Conservation (phyloP, 2,329 filamentous ascomycete species). For the Pyrenophora teres region DNA sequence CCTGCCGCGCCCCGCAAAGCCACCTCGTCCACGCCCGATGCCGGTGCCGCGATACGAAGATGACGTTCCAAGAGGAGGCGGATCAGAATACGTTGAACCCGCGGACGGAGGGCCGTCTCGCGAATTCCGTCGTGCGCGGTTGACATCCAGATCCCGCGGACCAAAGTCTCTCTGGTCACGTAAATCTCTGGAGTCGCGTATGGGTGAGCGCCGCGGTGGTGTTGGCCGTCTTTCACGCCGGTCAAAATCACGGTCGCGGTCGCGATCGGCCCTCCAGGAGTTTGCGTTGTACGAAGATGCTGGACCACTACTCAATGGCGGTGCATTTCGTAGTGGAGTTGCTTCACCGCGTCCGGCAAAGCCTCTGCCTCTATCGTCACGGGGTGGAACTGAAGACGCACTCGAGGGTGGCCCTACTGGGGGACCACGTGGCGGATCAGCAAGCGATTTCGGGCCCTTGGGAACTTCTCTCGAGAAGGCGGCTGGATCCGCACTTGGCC, state of each 20-base stretch:
- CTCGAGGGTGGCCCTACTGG: conserved; percentile 37
- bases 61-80: conserved; percentile 60
- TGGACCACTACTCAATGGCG: conserved; percentile 50
- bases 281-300: conserved; percentile 41
- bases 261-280: conserved; percentile 56
- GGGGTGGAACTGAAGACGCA: conserved; percentile 52
- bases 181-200: conserved; percentile 59
- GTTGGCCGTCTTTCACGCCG: conserved; percentile 66
- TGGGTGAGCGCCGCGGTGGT: conserved; percentile 67
- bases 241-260: conserved; percentile 57
- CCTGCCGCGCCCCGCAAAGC: conserved; percentile 53
- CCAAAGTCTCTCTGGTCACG: conserved; percentile 66
- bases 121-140: conserved; percentile 69
- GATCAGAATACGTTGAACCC: conserved; percentile 71
- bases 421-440: conserved; percentile 61
- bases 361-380: conserved; percentile 62
- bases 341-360: conserved; percentile 66
- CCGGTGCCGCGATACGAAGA: conserved; percentile 60
- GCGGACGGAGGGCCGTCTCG: conserved; percentile 75
- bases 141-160: conserved; percentile 68
- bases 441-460: conserved; percentile 77
- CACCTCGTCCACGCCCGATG: conserved; percentile 57
- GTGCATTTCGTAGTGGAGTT: conserved; percentile 61
- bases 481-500: conserved; percentile 36
- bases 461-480: conserved; percentile 65